Conservation (phyloP, 2,329 filamentous ascomycete species). For the Geosmithia flava region DNA sequence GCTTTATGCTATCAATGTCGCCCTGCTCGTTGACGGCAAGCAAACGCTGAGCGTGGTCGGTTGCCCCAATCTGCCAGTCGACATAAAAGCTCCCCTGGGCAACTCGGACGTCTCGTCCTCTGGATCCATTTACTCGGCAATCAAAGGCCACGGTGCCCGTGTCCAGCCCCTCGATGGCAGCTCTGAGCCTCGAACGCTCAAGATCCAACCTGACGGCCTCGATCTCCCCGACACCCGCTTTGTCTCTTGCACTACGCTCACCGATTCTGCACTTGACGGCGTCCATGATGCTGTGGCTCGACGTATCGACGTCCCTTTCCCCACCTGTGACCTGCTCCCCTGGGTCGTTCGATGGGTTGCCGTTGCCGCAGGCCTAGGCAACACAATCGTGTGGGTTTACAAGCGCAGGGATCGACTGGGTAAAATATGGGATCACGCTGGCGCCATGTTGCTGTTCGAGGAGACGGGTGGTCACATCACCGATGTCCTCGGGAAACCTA, state of each 20-base stretch:
- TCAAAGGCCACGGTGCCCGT: slow-evolving; percentile 33
- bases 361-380: slow-evolving; percentile 38
- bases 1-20: slow-evolving; percentile 46
- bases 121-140: slow-evolving; percentile 39
- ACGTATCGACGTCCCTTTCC: slow-evolving; percentile 22
- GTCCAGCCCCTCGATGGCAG: slow-evolving; percentile 9
- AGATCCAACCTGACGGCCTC: slow-evolving; percentile 1
- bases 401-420: slow-evolving; percentile 30
- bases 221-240: slow-evolving; percentile 20
- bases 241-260: slow-evolving; percentile 32
- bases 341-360: slow-evolving; percentile 45
- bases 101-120: slow-evolving; percentile 31
- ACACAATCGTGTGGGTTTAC: slow-evolving; percentile 46
- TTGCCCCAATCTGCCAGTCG: slow-evolving; percentile 29
- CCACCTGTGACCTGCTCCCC: slow-evolving; percentile 38
- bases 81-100: slow-evolving; percentile 23
- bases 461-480: slow-evolving; percentile 43
- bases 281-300: slow-evolving; percentile 31
- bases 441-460: slow-evolving; percentile 45
- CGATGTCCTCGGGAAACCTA: slow-evolving; percentile 36
- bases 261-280: slow-evolving; percentile 33
- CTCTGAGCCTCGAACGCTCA: neutral
- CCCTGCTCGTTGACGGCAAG: slow-evolving; percentile 33
- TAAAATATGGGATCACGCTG: slow-evolving; percentile 49
- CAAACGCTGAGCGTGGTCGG: slow-evolving; percentile 38